phyloP scores from a whole-genome alignment of 768 basidiomycete genomes.

The Hygrocybe coccinea region DNA sequence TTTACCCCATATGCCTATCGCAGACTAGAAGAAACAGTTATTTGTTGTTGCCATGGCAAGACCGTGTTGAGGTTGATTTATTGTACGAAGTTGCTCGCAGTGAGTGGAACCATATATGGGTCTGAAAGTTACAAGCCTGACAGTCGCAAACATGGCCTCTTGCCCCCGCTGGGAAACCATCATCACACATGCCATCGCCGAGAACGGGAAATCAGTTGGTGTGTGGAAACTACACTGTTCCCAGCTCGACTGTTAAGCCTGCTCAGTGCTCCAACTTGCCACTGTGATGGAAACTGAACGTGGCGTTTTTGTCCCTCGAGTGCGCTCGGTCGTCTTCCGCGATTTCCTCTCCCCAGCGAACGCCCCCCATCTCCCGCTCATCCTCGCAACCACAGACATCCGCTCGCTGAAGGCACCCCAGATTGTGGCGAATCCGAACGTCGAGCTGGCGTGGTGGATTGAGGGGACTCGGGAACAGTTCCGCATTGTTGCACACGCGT shows the following conservation, averaged over 20 bases:
- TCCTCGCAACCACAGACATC: slow-evolving; percentile 67
- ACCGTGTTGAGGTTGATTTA: too few species aligned
- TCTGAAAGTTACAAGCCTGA: too few species aligned
- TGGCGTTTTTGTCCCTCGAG: slow-evolving; percentile 40
- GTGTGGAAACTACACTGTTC: slow-evolving; percentile 9
- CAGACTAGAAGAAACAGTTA: too few species aligned
- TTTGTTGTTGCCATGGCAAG: too few species aligned
- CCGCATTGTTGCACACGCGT: slow-evolving; percentile 56
- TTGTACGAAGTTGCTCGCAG: too few species aligned
- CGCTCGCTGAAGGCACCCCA: slow-evolving; percentile 66
- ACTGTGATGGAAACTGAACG: slow-evolving; percentile 41
- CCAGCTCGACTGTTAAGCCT: slow-evolving; percentile 1
- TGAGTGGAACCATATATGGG: too few species aligned
- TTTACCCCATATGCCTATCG: too few species aligned
- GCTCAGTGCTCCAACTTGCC: slow-evolving; percentile 45
- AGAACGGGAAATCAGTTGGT: slow-evolving; percentile 40
- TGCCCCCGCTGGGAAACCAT: slow-evolving; percentile 49
- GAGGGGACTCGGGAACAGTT: slow-evolving; percentile 65
- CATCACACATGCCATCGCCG: slow-evolving; percentile 39
- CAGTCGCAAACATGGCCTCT: not conserved
- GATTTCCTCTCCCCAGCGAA: slow-evolving; percentile 44
- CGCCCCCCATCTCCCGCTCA: slow-evolving; percentile 48
- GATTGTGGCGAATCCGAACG: slow-evolving; percentile 42
- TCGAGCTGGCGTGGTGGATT: slow-evolving; percentile 76
- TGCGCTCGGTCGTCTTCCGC: slow-evolving; percentile 63